These are phyloP conservation scores for Malus fusca DNA, from an alignment of 306 rosid species.

Conservation along the genomic window DNA sequence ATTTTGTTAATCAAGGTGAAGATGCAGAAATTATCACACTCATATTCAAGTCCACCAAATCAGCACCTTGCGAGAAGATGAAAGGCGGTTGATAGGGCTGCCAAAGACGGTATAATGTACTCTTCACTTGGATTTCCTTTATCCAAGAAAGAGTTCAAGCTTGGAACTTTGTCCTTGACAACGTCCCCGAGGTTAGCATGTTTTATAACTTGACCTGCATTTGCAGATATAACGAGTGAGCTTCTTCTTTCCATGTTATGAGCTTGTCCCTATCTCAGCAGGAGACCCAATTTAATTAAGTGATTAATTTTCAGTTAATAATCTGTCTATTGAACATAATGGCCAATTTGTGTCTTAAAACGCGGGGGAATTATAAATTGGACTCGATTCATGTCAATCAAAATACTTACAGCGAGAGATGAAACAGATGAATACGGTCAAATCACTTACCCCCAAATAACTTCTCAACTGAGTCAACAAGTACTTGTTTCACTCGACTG, in stretches of 20 bases:
- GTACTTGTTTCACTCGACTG: slow-evolving; percentile 24
- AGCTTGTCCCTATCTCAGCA: background rate
- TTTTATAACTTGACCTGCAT: slow-evolving; percentile 57
- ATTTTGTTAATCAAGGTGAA: background rate
- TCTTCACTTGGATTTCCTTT: slow-evolving; percentile 34
- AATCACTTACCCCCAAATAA: slow-evolving; percentile 60
- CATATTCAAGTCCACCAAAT: slow-evolving; percentile 6
- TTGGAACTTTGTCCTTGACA: slow-evolving; percentile 60
- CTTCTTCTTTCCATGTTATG: background rate
- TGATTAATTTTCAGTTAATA: background rate
- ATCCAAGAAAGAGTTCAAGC: slow-evolving; percentile 50
- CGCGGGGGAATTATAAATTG: background rate
- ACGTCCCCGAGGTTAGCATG: slow-evolving; percentile 55
- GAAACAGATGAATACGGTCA: background rate
- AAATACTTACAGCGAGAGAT: background rate
- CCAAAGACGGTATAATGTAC: slow-evolving; percentile 62
- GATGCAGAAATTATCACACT: slow-evolving; percentile 1
- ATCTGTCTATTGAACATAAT: background rate
- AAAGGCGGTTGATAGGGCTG: slow-evolving; percentile 71
- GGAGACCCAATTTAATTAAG: background rate
- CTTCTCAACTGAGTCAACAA: slow-evolving; percentile 45
- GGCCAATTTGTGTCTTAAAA: background rate
- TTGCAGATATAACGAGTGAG: slow-evolving; percentile 1
- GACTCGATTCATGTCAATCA: background rate
- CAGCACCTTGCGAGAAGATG: slow-evolving; percentile 60